phyloP scores from a whole-genome alignment of 495 filamentous ascomycete genomes.

The Penicillium coffeae region DNA sequence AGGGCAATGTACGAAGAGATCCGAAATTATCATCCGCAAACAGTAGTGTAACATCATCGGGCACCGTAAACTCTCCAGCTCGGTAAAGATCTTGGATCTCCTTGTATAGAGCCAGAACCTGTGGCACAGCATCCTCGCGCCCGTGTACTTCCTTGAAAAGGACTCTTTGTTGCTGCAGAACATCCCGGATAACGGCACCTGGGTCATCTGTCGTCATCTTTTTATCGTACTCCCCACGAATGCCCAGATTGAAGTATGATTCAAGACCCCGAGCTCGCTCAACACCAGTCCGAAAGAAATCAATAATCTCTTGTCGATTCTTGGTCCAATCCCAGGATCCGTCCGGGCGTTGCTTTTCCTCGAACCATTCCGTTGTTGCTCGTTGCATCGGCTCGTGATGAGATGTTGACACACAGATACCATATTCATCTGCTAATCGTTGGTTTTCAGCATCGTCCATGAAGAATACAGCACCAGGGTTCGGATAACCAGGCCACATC shows the following conservation, averaged over 20 bases:
- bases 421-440: slow-evolving; percentile 65
- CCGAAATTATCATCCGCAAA: slow-evolving; percentile 79
- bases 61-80: slow-evolving; percentile 56
- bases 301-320: slow-evolving; percentile 60
- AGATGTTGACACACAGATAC: slow-evolving; percentile 66
- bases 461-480: slow-evolving; percentile 57
- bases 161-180: slow-evolving; percentile 55
- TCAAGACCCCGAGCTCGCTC: slow-evolving; percentile 62
- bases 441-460: slow-evolving; percentile 67
- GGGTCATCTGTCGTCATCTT: slow-evolving; percentile 55
- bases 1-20: slow-evolving; percentile 62
- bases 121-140: slow-evolving; percentile 55
- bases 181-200: slow-evolving; percentile 54
- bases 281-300: slow-evolving; percentile 65
- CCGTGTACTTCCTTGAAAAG: slow-evolving; percentile 50
- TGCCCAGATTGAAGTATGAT: slow-evolving; percentile 65
- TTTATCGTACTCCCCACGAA: slow-evolving; percentile 67
- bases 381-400: slow-evolving; percentile 75
- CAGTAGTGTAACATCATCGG: slow-evolving; percentile 68
- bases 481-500: slow-evolving; percentile 47
- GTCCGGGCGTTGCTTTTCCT: slow-evolving; percentile 49
- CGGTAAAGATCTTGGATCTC: slow-evolving; percentile 68
- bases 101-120: slow-evolving; percentile 71
- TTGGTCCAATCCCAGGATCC: slow-evolving; percentile 62
- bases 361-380: slow-evolving; percentile 60